Conservation (phyloP, 805 yeast species). For the Nakazawaea sp. region DNA sequence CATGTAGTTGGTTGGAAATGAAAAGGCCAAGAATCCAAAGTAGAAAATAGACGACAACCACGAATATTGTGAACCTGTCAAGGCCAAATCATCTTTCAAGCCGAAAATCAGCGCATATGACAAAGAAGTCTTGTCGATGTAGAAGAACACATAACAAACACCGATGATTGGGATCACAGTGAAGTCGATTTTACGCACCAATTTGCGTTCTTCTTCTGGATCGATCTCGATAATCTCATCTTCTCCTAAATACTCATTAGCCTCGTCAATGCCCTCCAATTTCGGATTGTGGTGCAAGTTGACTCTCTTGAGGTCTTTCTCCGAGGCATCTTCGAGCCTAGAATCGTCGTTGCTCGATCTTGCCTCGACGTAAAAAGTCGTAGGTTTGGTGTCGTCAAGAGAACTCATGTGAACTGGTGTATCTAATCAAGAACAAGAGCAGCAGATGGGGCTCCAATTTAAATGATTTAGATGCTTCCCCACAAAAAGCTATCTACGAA, state of each 20-base stretch:
- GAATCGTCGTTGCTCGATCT: too few relatives aligned
- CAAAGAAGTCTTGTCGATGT: constrained; percentile 10
- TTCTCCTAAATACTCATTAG: constrained; percentile 1
- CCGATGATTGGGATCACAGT: constrained; percentile 28
- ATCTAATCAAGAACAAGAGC: too few relatives aligned
- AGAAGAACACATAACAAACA: constrained; percentile 8
- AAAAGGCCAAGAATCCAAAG: constrained; percentile 6
- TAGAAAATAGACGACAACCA: constrained; percentile 13
- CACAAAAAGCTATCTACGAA: too few relatives aligned
- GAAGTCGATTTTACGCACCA: constrained; percentile 34
- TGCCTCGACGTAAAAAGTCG: too few relatives aligned
- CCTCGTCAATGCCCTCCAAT: too few relatives aligned
- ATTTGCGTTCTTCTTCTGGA: constrained; percentile 20
- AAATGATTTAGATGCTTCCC: too few relatives aligned
- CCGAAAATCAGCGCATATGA: constrained; percentile 25
- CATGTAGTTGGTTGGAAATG: constrained; percentile 9
- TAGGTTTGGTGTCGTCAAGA: too few relatives aligned
- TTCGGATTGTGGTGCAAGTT: too few relatives aligned
- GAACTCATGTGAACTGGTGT: too few relatives aligned
- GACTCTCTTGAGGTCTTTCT: too few relatives aligned
- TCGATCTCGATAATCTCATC: constrained; percentile 12
- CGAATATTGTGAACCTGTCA: constrained; percentile 22
- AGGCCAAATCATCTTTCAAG: constrained; percentile 22
- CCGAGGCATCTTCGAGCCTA: too few relatives aligned
- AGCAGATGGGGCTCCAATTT: too few relatives aligned